Conservation (phyloP, 805 yeast genomes). For the Grigorovia yakushimaensis region DNA sequence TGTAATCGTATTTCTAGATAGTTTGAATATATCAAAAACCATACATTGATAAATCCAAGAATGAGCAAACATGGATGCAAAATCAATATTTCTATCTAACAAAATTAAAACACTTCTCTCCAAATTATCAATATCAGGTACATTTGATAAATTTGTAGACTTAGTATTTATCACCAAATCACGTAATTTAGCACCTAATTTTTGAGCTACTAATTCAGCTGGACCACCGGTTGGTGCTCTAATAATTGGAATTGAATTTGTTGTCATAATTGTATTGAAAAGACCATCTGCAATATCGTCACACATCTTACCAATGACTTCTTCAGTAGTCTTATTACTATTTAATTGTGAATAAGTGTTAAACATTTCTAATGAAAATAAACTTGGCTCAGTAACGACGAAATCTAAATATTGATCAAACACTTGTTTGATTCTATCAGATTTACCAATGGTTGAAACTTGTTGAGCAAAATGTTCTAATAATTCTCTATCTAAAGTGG, state of each 20-base stretch:
- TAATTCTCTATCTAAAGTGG: slow-evolving; percentile 63
- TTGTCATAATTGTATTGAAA: slow-evolving; percentile 67
- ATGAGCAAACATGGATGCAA: slow-evolving; percentile 90
- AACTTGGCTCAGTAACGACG: slow-evolving; percentile 83
- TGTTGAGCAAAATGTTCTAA: slow-evolving; percentile 83
- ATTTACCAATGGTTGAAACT: slow-evolving; percentile 63
- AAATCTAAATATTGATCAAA: slow-evolving; percentile 91
- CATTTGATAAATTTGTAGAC: slow-evolving; percentile 18
- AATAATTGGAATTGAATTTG: slow-evolving; percentile 76
- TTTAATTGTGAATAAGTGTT: slow-evolving; percentile 61
- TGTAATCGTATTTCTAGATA: slow-evolving; percentile 74
- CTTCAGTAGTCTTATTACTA: slow-evolving; percentile 64
- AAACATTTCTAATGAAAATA: slow-evolving; percentile 68
- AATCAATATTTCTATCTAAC: slow-evolving; percentile 81
- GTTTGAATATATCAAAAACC: slow-evolving; percentile 82
- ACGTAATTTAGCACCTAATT: slow-evolving; percentile 71
- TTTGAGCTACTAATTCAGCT: slow-evolving; percentile 86
- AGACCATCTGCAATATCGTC: slow-evolving; percentile 69
- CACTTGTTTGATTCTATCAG: slow-evolving; percentile 71
- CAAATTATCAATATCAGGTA: slow-evolving; percentile 21
- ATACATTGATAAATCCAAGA: slow-evolving; percentile 97
- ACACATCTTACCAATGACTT: slow-evolving; percentile 57
- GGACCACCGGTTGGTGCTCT: slow-evolving; percentile 91
- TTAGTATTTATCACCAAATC: slow-evolving; percentile 71
- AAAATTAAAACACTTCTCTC: slow-evolving; percentile 71